Base-by-base conservation (phyloP, 495 filamentous ascomycete species). In the Lepraria neglecta region DNA sequence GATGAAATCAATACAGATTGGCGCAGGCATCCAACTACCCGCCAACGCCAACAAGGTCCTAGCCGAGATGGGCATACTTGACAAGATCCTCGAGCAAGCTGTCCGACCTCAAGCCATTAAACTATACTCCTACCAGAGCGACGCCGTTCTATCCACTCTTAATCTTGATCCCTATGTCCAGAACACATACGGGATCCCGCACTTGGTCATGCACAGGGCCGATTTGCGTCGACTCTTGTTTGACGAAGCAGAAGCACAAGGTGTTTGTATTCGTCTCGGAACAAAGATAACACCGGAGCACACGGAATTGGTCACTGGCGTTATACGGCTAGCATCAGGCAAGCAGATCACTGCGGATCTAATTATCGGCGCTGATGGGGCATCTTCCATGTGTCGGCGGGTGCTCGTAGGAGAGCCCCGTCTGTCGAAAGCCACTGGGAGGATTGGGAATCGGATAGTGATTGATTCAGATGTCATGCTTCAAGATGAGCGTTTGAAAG, bases 1-100 rank as follows among this genome's bases (percentile, higher is more conserved):
- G 19, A 53, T 35, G 0, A 1, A 27, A 0, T 17, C 12, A 2
- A 1, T 53, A 27, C 10, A 56, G 54, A 56, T 56, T 56, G 63
- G 63, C 3, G 63, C 54, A 46, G 64, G 61, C 2, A 66, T 66
- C 61, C 59, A 62, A 28, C 55, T 66, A 5, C 64, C 61, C 28
- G 48, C 64, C 3, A 66, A 66, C 42, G 64, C 56, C 14, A 46
- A 56, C 24, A 47, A 50, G 27, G 60, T 62, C 40, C 50, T 66
- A 17, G 47, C 48, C n/a, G 59, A 66, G 2, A 45, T 62, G 24
- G 60, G 60, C 11, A 33, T 66, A 6, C 47, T 43, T n/a, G 50
- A 63, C 9, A 64, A 57, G 45, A 42, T 66, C 19, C 33, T 38
- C 28, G 28, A 56, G 14, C 43, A 58, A 10, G 42, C 63, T 50